Base-by-base conservation (phyloP, 148 eudicot genomes). In the Rhododendron mucronatum region DNA sequence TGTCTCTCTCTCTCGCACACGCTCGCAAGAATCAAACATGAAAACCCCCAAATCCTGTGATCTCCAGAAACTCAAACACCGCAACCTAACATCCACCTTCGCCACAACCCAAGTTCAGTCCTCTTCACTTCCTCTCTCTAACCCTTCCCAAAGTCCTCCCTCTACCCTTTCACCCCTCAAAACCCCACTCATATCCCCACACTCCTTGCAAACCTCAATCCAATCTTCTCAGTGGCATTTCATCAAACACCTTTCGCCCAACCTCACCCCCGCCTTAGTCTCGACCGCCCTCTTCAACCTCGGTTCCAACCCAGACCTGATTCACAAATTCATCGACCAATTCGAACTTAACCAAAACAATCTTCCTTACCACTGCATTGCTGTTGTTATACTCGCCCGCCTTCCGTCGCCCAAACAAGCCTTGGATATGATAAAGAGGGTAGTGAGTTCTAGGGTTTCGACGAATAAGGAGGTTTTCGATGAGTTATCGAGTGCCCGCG, bases 181-280 rank as follows among this genome's bases (percentile, higher is more conserved):
- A 33, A 50, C 79, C 13, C 71, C 87, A 50, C 86, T 88, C 53
- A 21, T 81, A 16, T 87, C 88, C 77, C 80, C 86, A 8, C 15
- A 69, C 8, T 51, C 85, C 20, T 45, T 92, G 16, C 88, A 78
- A 77, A 30, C 81, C 14, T 90, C 90, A 59, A 81, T 92, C 82
- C 35, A 81, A 8, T 87, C 89, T 48, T 93, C 94, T 83, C 88
- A 92, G 86, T 88, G 95, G 95, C 93, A 93, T 92, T 92, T 90
- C 88, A 87, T 93, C 94, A 83, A 94, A 93, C 97, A 89, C 73
- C 41, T 89, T 67, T 65, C 88, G 20, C 80, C 85, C 78, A 41
- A 87, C 59, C 91, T 91, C 18, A 67, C 86, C 26, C 90, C 94
- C 81, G 12, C 92, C 21, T 23, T 91, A 61, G 79, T 91, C 55